Evolutionary conservation across 768 basidiomycete genomes (phyloP).

Genomic region (Scleroderma citrinum): DNA sequence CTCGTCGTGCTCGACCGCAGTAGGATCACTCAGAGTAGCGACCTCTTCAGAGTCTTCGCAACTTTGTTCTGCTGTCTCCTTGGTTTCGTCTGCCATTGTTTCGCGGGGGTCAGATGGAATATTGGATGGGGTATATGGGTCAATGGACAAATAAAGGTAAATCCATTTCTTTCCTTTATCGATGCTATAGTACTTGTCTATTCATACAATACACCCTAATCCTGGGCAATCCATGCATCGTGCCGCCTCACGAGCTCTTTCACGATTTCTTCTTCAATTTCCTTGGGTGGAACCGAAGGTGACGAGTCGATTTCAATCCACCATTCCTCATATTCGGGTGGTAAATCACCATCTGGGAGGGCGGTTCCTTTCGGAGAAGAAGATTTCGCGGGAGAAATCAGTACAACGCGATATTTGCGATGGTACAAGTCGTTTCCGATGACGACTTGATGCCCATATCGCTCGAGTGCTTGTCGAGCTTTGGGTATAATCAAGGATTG

Average conservation of each 20-base stretch:
- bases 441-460: slow-evolving; percentile 96
- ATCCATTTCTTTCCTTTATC: slow-evolving; percentile 8
- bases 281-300: slow-evolving; percentile 40
- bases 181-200: not conserved
- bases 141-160: slow-evolving; percentile 6
- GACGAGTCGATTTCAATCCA: slow-evolving; percentile 60
- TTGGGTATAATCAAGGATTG: slow-evolving; percentile 79
- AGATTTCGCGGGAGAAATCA: slow-evolving; percentile 55
- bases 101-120: not conserved
- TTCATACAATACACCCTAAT: not conserved
- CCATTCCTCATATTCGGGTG: slow-evolving; percentile 40
- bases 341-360: slow-evolving; percentile 13
- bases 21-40: not conserved
- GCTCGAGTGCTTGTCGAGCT: slow-evolving; percentile 76
- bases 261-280: slow-evolving; percentile 94
- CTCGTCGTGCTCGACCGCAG: slow-evolving; percentile 18
- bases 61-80: slow-evolving; percentile 2
- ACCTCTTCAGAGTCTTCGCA: slow-evolving; percentile 1
- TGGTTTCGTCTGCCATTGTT: slow-evolving; percentile 10
- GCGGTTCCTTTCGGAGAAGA: slow-evolving; percentile 7
- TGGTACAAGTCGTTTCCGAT: slow-evolving; percentile 93
- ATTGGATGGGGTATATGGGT: not conserved
- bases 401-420: slow-evolving; percentile 88
- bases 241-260: slow-evolving; percentile 71
- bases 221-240: slow-evolving; percentile 50